phyloP scores from a whole-genome alignment of 768 basidiomycete species.

The Agrocybe praecox region DNA sequence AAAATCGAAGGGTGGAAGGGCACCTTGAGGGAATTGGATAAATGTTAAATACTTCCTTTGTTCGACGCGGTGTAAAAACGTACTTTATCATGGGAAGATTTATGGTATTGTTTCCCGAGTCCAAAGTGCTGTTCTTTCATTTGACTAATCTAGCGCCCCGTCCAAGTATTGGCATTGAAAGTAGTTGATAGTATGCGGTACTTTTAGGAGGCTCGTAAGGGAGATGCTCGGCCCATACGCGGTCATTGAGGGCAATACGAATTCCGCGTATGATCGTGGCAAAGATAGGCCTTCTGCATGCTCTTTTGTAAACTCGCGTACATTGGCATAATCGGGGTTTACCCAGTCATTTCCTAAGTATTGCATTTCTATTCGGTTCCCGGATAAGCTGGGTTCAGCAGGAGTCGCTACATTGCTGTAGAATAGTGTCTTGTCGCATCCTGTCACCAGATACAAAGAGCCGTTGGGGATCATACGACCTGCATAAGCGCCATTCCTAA shows the following conservation, averaged over 20 bases:
- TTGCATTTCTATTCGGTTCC: neutral
- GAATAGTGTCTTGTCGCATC: slow-evolving; percentile 5
- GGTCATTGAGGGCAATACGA: neutral
- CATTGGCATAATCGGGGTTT: no score
- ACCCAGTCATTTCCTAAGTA: neutral
- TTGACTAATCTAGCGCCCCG: neutral
- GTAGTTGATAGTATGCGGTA: neutral
- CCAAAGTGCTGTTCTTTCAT: no score
- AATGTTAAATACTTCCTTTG: no score
- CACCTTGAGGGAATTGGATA: no score
- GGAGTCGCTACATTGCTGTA: slow-evolving; percentile 6
- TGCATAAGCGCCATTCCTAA: slow-evolving; percentile 26
- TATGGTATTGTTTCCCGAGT: no score
- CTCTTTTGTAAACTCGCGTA: neutral
- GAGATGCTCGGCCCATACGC: neutral
- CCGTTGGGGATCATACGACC: slow-evolving; percentile 28
- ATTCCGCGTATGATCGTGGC: neutral
- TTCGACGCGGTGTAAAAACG: no score
- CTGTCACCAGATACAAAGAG: slow-evolving; percentile 8
- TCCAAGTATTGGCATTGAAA: neutral
- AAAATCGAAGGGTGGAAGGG: no score
- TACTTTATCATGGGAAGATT: no score
- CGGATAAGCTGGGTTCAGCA: neutral
- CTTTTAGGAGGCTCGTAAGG: neutral
- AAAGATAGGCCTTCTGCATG: neutral